Base-by-base conservation (phyloP, 768 basidiomycete species). In the Leucosporidium creatinivorum region DNA sequence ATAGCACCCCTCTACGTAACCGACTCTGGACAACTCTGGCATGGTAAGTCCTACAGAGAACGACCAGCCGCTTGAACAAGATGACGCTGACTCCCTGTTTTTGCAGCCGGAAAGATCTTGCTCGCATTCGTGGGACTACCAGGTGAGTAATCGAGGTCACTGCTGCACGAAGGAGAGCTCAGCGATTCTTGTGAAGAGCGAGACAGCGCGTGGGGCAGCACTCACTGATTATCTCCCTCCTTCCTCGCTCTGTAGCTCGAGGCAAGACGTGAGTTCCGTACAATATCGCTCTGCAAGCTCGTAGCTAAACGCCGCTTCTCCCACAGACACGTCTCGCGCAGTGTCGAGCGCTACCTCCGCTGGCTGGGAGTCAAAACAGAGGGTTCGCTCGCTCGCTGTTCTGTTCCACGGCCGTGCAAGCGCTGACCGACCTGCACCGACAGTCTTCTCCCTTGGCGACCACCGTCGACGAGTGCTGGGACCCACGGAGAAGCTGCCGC, bases 281-380 rank as follows among this genome's bases (percentile, higher is more conserved):
- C n/a, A n/a, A n/a, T n/a, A n/a, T n/a, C n/a, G n/a, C n/a, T n/a
- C n/a, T n/a, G n/a, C n/a, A n/a, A 17, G 15, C 15, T 12, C 13
- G 15, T 44, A 44, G 39, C 39, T 44, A 44, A 44, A 6, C 39
- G 15, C 13, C 15, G 15, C 39, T 44, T 44, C 39, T 2, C 8
- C 39, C 3, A 44, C 15, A 44, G 39, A 12, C 96, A 99, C 77
- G 91, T 98, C 65, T 94, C 93, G 1, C 85, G 93, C 49, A 87
- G 94, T 10, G 83, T 98, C 18, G 94, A 98, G 78, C 86, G 96
- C n/a, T 99, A 99, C 79, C 84, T 99, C 1, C 84, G 92, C 78
- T 99, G 96, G 96, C 89, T 91, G 79, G 96, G 96, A 36, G 90
- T 99, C 62, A 97, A 94, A 79, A 94, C 92, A 0, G 85, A 88